Conservation (phyloP, 768 basidiomycete genomes). For the Tephrocybe sp. region DNA sequence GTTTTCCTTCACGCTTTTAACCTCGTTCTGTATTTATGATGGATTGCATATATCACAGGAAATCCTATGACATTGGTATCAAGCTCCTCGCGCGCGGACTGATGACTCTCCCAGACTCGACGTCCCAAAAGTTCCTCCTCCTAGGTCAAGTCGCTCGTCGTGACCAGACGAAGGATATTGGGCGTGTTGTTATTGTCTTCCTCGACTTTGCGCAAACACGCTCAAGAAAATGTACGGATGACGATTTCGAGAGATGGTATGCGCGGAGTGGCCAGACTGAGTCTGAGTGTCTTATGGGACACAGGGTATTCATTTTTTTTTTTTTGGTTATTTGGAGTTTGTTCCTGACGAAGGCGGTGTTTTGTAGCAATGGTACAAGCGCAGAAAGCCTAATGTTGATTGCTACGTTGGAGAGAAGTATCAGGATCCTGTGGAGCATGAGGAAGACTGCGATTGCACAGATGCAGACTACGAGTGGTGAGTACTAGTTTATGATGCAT, state of each 20-base stretch:
- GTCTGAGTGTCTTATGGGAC: conserved; percentile 92
- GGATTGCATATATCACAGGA: conserved; percentile 41
- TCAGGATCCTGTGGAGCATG: conserved; percentile 77
- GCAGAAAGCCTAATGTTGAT: conserved; percentile 77
- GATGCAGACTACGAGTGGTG: conserved; percentile 96
- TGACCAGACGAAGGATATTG: conserved; percentile 49
- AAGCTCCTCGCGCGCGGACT: conserved; percentile 71
- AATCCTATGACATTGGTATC: conserved; percentile 64
- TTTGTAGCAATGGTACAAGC: conserved; percentile 86
- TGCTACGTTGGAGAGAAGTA: conserved; percentile 94
- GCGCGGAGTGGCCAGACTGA: conserved; percentile 63
- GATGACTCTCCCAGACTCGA: conserved; percentile 92
- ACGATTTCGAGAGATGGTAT: conserved; percentile 88
- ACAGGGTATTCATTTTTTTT: conserved; percentile 59
- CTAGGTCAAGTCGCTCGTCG: conserved; percentile 71
- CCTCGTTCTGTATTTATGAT: not conserved
- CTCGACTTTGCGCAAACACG: conserved; percentile 80
- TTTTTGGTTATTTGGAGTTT: not conserved
- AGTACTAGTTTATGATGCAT: not conserved
- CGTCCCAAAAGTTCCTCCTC: conserved; percentile 93
- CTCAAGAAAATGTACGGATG: conserved; percentile 60
- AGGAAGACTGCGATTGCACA: conserved; percentile 79
- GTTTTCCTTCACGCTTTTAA: not conserved
- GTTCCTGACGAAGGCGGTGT: not conserved
- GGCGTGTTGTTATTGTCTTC: conserved; percentile 68